A percentile compares a stretch with the other conserved stretches of the same genome.
These are phyloP conservation scores for Striga hermonthica DNA, from an alignment of 305 asterid species.

Conservation along the genomic window DNA sequence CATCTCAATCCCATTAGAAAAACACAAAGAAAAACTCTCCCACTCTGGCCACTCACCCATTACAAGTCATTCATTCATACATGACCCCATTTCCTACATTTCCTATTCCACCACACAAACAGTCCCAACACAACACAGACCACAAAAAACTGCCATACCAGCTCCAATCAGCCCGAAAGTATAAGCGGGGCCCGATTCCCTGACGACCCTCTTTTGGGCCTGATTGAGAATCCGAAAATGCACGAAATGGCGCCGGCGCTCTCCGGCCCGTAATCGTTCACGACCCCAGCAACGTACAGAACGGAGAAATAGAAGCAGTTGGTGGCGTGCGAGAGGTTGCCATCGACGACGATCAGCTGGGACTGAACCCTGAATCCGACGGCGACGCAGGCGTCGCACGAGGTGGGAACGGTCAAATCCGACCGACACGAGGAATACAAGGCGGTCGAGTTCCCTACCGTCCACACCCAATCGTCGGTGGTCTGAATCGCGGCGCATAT, in stretches of 20 bases:
- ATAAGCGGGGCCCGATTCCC: constrained; percentile 34
- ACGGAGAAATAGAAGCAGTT: constrained; percentile 64
- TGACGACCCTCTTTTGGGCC: constrained; percentile 29
- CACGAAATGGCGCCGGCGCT: constrained; percentile 62
- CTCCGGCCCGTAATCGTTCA: constrained; percentile 65
- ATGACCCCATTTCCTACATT: constrained; percentile 30
- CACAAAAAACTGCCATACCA: constrained; percentile 40
- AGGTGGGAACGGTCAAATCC: constrained; percentile 56
- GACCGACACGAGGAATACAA: constrained; percentile 60
- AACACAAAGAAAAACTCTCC: too few species aligned
- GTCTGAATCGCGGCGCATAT: constrained; percentile 65
- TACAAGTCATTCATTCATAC: too few species aligned
- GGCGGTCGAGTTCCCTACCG: constrained; percentile 49
- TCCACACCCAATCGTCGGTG: constrained; percentile 60
- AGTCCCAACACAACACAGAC: constrained; percentile 50
- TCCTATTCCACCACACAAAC: constrained; percentile 64
- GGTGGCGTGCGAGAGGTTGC: constrained; percentile 63
- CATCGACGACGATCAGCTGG: constrained; percentile 56
- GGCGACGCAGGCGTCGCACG: constrained; percentile 67
- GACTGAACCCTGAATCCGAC: constrained; percentile 64
- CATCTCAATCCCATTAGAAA: too few species aligned
- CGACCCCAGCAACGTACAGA: constrained; percentile 84
- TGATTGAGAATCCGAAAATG: constrained; percentile 53
- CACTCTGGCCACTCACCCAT: too few species aligned
- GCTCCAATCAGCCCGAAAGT: constrained; percentile 62